phyloP scores from a whole-genome alignment of 2,329 filamentous ascomycete species.

The Cercospora sesami region DNA sequence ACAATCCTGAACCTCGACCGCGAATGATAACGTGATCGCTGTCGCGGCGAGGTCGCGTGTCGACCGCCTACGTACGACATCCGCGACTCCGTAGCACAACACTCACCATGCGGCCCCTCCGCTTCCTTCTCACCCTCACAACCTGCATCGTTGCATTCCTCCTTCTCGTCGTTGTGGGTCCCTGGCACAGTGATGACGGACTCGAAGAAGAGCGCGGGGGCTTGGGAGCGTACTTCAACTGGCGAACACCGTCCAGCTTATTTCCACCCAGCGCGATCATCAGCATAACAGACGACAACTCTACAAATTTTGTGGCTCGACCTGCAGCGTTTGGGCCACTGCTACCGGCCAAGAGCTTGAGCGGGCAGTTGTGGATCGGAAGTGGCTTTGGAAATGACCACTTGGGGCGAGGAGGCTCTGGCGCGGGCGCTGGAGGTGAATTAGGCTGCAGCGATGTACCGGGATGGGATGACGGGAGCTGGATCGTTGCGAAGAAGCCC shows the following conservation, averaged over 20 bases:
- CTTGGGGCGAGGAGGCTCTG: conserved; percentile 57
- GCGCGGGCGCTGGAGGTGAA: conserved; percentile 68
- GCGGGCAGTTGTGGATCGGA: conserved; percentile 89
- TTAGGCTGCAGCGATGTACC: conserved; percentile 93
- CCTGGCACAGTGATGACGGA: conserved; percentile 26
- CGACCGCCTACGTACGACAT: conserved; percentile 8
- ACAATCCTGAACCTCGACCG: conserved; percentile 1
- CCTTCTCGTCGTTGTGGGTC: conserved; percentile 46
- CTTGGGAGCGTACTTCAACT: conserved; percentile 49
- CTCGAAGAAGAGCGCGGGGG: conserved; percentile 36
- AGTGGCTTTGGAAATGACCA: conserved; percentile 84
- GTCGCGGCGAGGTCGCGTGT: conserved; percentile 18
- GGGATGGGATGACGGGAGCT: conserved; percentile 70
- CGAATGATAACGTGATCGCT: conserved; percentile 18
- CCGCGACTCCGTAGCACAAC: not conserved
- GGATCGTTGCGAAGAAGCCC: conserved; percentile 27
- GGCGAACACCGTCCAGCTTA: conserved; percentile 69
- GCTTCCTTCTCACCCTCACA: conserved; percentile 46
- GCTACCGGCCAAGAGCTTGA: conserved; percentile 73
- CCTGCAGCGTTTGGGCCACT: conserved; percentile 89
- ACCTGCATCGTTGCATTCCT: conserved; percentile 46
- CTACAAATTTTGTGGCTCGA: conserved; percentile 89
- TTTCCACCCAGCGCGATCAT: conserved; percentile 96
- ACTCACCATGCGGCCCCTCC: conserved; percentile 43
- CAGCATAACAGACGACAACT: conserved; percentile 95